Evolutionary conservation across 129 eudicot species (phyloP), one percentile per base, ranked within the genome.

Genomic region (Artemisia tridentata): DNA sequence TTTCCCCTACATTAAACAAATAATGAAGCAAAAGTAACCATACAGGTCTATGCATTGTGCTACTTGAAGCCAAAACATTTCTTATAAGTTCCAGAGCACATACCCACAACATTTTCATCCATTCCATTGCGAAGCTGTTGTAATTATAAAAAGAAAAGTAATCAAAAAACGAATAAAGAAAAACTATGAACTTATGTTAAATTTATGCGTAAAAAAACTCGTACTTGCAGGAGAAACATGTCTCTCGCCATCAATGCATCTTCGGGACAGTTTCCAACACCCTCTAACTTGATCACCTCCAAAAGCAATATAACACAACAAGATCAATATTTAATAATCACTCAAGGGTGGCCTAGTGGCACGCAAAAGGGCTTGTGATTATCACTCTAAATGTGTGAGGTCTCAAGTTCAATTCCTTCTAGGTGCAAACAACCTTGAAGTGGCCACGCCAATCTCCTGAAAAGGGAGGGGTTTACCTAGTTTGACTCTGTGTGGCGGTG

Each of bases 201-300:
- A n/a, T n/a, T n/a, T n/a, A n/a, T n/a, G n/a, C n/a, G n/a, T 3
- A 3, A 25, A 25, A 25, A 25, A 25, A 25, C 29, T 25, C 82
- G 46, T 80, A 88, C 97, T 78, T 88, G 97, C 76, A 91, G 70
- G 43, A 88, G 81, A 81, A 91, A 91, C 77, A 91, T 85, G 76
- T 91, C 97, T 27, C 88, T 76, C 45, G 92, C 90, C 85, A 88
- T 80, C 52, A 87, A 75, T 78, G 80, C 72, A 73, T 91, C 89
- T 31, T 88, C 95, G 7, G 83, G 81, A 61, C 79, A 91, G 8
- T 80, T 88, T 13, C 86, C 82, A 49, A 88, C 76, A 62, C 80
- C 85, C 78, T 91, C 97, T 72, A 88, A 78, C 78, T 84, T 85
- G 41, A 91, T 80, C 29, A 91, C 96, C 84, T 91, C 97, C 96